Evolutionary conservation across 768 basidiomycete species (phyloP), one percentile per base, ranked within the genome.

Genomic region (Trametes coccinea): DNA sequence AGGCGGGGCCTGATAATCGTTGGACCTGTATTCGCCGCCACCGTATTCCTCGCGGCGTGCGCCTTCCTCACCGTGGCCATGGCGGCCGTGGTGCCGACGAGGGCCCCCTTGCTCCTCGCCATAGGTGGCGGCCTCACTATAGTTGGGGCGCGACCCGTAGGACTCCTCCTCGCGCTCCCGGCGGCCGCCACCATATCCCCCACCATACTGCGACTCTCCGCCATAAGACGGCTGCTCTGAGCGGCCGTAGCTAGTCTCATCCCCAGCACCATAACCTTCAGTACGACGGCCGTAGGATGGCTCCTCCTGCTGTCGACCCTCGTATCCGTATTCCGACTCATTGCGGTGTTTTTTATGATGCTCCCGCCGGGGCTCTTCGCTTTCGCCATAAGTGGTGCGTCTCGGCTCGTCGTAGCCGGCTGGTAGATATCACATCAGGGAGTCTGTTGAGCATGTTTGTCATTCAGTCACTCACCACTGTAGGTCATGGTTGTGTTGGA

Each of bases 151-250:
- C 10, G 56, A 62, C 17, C 46, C 45, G n/a, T 56, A 56, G 2
- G 64, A 43, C n/a, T 59, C 56, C 5, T 40, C 47, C 5, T 56
- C 41, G 5, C 49, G 31, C n/a, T 59, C 56, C 46, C 56, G 52
- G 27, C 58, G 48, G 10, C 46, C 39, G 7, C 53, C 60, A 13
- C 72, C 72, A 62, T 75, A 72, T 34, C 72, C 70, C 49, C 70
- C 74, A n/a, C 74, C 76, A 53, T 77, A 78, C 67, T 64, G 81
- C 78, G n/a, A 72, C 68, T 47, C 77, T 10, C 53, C 34, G 5
- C 60, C 53, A 29, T 61, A 55, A 31, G 53, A 22, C 13, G 47
- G 40, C n/a, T 59, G 22, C 29, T 56, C 54, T 5, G 47, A 44
- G 34, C 56, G 39, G 3, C 58, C 65, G 45, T 60, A 63, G 31